Base-by-base conservation (phyloP, 805 yeast genomes). In the Limtongozyma cylindracea region DNA sequence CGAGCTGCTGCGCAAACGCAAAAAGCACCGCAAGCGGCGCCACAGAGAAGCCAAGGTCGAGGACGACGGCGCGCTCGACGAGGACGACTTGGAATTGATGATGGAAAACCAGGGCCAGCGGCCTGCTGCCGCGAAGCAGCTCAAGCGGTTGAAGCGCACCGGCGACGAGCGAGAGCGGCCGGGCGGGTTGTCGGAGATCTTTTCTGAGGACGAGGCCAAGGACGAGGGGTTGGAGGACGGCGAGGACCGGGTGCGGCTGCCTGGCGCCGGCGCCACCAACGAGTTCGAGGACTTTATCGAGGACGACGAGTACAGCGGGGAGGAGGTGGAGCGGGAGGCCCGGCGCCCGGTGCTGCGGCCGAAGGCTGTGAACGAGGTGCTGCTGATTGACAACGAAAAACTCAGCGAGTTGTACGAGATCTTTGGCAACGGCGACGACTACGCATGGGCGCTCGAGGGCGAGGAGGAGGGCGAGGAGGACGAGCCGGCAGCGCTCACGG, bases 221-320 rank as follows among this genome's bases (percentile, higher is more conserved):
- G 44, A 37, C 10, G 44, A 29, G 13, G 35, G 25, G 10, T 40
- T 34, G 19, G 30, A 31, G n/a, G 41, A 29, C n/a, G 42, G 31
- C 16, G 60, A 46, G 25, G 49, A 35, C 7, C 16, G 28, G 41
- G 29, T 29, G 22, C 9, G 4, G 24, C 17, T 10, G 23, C 17
- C 8, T 25, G 44, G 45, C 11, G 37, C 46, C 13, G 50, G 50
- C 36, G 49, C 43, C 19, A 44, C 65, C 31, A 92, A 80, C 38
- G 96, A 88, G 43, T 66, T 84, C 34, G 98, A 80, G 41, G 98
- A 82, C 39, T 88, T 88, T 47, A 88, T 88, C 33, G 98, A 84
- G 45, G 95, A 84, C 28, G 98, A 88, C 44, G 95, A 82, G 41
- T 72, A 73, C 37, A 76, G 91, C 6, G 95, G 78, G 33, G 92